Percentiles rank a stretch among this genome's conserved stretches.
Conservation (phyloP, 1,284 basidiomycete genomes). For the Amylostereum chailletii region DNA sequence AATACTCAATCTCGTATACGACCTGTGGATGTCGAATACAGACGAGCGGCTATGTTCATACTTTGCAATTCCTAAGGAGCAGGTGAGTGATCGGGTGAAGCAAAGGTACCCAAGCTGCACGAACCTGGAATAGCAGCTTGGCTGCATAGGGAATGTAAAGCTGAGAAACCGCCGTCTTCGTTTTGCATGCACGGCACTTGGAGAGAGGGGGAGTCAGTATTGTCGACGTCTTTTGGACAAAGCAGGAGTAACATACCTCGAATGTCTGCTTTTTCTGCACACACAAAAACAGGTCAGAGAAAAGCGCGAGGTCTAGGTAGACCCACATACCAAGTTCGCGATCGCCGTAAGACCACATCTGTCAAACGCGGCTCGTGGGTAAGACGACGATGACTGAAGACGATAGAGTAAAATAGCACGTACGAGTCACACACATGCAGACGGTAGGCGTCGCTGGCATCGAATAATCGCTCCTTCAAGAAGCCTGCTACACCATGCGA, state of each 20-base stretch:
- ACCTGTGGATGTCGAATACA: slow-evolving; percentile 77
- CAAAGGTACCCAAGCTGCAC: slow-evolving; percentile 11
- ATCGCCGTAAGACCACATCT: slow-evolving; percentile 93
- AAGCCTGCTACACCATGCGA: slow-evolving; percentile 98
- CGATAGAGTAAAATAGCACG: slow-evolving; percentile 19
- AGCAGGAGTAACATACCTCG: slow-evolving; percentile 34
- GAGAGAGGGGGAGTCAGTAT: slow-evolving; percentile 16
- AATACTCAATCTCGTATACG: slow-evolving; percentile 57
- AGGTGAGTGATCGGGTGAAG: slow-evolving; percentile 1
- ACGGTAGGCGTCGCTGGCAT: slow-evolving; percentile 92
- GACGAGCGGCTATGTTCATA: slow-evolving; percentile 83
- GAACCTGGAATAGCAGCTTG: slow-evolving; percentile 85
- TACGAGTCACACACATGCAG: slow-evolving; percentile 95
- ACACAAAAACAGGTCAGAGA: slow-evolving; percentile 7
- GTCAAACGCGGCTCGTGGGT: background rate
- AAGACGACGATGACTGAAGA: slow-evolving; percentile 9
- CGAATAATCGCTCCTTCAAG: slow-evolving; percentile 91
- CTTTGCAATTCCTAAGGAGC: slow-evolving; percentile 69
- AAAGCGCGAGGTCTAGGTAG: background rate
- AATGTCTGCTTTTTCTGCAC: slow-evolving; percentile 79
- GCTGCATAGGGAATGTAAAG: slow-evolving; percentile 89
- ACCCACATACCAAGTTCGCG: slow-evolving; percentile 70
- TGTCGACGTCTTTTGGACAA: slow-evolving; percentile 1
- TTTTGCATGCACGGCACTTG: slow-evolving; percentile 84
- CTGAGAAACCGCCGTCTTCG: slow-evolving; percentile 90